Conservation (phyloP, 2,329 filamentous ascomycete species). For the Aspergillus flavus region DNA sequence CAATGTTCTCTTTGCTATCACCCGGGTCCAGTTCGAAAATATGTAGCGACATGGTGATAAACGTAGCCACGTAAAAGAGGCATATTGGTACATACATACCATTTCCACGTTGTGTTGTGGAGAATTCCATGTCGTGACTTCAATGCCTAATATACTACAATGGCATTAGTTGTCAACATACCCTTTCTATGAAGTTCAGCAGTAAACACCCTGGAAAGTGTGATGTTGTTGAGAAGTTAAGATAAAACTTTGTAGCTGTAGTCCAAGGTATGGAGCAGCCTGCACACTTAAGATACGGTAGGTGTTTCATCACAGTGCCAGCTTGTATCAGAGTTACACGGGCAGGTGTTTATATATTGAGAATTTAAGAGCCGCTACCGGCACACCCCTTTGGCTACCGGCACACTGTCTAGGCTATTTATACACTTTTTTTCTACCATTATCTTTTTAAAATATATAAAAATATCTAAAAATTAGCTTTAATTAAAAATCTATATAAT, state of each 20-base stretch:
- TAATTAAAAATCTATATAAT: no score
- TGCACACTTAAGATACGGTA: not conserved
- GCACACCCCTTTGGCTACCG: no score
- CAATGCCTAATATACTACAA: not conserved
- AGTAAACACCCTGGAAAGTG: not conserved
- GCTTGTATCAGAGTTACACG: not conserved
- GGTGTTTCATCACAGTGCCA: not conserved
- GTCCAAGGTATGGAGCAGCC: no score
- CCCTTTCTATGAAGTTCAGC: not conserved
- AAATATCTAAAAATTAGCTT: no score
- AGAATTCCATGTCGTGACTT: not conserved
- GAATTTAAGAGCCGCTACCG: no score
- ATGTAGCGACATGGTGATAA: not conserved
- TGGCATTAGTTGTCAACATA: not conserved
- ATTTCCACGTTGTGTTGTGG: not conserved
- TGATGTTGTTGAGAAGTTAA: not conserved
- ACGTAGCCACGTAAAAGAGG: not conserved
- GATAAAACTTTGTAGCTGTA: not conserved
- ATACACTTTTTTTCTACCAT: no score
- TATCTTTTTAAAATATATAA: no score
- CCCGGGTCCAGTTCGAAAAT: no score
- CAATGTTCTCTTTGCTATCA: not conserved
- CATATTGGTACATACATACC: not conserved
- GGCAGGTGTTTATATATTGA: no score
- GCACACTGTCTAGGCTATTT: no score